A percentile compares a stretch with the other conserved stretches of the same genome.
These are phyloP conservation scores for Saccharomycopsis capsularis DNA, from an alignment of 805 yeast genomes.

Conservation along the genomic window DNA sequence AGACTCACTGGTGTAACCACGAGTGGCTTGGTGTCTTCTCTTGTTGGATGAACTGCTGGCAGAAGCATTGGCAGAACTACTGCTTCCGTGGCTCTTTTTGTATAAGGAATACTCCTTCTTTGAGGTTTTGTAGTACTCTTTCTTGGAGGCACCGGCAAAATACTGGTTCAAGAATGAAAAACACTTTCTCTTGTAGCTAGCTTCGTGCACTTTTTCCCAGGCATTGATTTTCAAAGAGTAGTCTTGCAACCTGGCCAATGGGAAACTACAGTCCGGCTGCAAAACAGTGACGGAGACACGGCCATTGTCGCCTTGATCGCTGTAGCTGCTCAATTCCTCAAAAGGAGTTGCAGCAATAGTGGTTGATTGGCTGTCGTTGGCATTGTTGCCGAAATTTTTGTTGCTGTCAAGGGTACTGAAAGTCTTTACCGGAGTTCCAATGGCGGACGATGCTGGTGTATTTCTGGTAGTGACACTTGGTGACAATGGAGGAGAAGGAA, in stretches of 20 bases:
- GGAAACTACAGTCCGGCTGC: conserved; percentile 31
- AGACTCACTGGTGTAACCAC: conserved; percentile 8
- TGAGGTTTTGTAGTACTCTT: conserved; percentile 26
- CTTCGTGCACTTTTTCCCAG: conserved; percentile 37
- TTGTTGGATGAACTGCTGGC: conserved; percentile 13
- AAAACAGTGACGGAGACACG: too few species aligned
- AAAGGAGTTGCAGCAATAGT: not conserved
- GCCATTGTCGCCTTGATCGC: too few species aligned
- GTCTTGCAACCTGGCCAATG: conserved; percentile 40
- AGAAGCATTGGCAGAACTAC: conserved; percentile 10
- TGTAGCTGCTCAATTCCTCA: too few species aligned
- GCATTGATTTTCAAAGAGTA: conserved; percentile 46
- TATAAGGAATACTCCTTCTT: conserved; percentile 17
- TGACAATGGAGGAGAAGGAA: conserved; percentile 41
- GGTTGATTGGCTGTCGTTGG: not conserved
- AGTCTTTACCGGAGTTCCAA: not conserved
- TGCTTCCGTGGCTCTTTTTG: conserved; percentile 3
- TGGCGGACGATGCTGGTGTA: too few species aligned
- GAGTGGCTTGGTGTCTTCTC: conserved; percentile 14
- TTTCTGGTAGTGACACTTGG: conserved; percentile 29
- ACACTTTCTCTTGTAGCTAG: conserved; percentile 43
- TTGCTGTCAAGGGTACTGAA: not conserved
- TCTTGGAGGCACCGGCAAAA: conserved; percentile 22
- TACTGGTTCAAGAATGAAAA: conserved; percentile 49
- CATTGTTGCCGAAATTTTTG: not conserved